phyloP scores from a whole-genome alignment of 225 moss, liverwort and hornwort genomes.

The Physcomitrellopsis africana region DNA sequence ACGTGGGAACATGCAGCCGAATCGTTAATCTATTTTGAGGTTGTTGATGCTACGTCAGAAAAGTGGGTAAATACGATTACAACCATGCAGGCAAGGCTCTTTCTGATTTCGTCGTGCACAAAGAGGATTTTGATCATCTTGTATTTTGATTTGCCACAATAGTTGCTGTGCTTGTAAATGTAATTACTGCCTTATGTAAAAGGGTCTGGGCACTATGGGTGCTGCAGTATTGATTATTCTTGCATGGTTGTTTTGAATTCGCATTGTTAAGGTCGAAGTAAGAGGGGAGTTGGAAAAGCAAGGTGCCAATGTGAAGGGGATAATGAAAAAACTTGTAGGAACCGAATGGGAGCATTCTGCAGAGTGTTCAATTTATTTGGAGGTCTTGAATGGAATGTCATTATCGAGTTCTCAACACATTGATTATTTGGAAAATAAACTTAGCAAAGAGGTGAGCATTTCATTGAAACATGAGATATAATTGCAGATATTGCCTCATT shows the following conservation, averaged over 20 bases:
- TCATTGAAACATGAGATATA: too few species aligned
- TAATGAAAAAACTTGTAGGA: not conserved
- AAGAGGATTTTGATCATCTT: too few species aligned
- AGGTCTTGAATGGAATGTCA: not conserved
- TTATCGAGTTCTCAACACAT: not conserved
- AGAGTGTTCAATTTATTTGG: not conserved
- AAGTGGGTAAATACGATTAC: conserved; percentile 2
- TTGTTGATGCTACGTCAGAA: not conserved
- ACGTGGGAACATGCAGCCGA: conserved; percentile 15
- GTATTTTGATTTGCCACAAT: too few species aligned
- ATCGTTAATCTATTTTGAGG: not conserved
- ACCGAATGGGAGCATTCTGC: conserved; percentile 14
- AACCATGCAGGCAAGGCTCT: not conserved
- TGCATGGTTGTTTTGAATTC: not conserved
- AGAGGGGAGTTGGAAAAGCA: conserved; percentile 26
- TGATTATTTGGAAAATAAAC: too few species aligned
- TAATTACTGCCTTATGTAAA: not conserved
- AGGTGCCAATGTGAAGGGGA: not conserved
- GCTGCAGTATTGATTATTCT: not conserved
- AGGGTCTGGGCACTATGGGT: not conserved
- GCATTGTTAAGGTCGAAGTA: conserved; percentile 16
- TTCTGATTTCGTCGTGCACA: not conserved
- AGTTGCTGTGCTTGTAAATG: not conserved
- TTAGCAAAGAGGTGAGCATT: too few species aligned
- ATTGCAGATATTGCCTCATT: too few species aligned